Conservation (phyloP, 1,139 yeast species). For the Protomyces inouyei region DNA sequence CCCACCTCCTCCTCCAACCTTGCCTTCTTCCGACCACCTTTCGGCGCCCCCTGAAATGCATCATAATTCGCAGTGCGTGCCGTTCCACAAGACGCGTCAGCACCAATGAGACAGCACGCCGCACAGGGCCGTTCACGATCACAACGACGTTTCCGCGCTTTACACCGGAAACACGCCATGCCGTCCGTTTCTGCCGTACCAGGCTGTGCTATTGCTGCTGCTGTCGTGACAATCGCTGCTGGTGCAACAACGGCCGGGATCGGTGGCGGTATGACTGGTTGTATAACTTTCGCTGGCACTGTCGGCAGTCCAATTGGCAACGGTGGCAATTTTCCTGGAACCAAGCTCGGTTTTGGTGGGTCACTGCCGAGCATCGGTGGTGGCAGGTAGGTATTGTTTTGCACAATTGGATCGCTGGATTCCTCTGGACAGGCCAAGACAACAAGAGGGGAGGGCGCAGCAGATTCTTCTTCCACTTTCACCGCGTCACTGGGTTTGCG, state of each 20-base stretch:
- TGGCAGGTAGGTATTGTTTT: neutral
- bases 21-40: neutral
- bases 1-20: neutral
- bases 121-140: conserved; percentile 19
- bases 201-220: neutral
- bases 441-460: neutral
- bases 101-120: conserved; percentile 5
- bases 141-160: conserved; percentile 14
- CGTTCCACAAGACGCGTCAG: conserved; percentile 4
- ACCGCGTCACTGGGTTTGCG: neutral
- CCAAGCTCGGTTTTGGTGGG: neutral
- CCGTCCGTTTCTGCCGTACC: neutral
- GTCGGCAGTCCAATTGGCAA: neutral
- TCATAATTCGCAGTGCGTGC: neutral
- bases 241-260: neutral
- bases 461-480: neutral
- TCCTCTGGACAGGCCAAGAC: neutral
- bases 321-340: neutral
- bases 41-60: neutral
- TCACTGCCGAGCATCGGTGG: neutral
- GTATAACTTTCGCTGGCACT: conserved; percentile 2
- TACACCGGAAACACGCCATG: conserved; percentile 22
- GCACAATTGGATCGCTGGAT: neutral
- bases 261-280: neutral
- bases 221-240: neutral